These are phyloP conservation scores for Aspergillus sp. DNA, from an alignment of 2,329 filamentous ascomycete species.

Conservation along the genomic window DNA sequence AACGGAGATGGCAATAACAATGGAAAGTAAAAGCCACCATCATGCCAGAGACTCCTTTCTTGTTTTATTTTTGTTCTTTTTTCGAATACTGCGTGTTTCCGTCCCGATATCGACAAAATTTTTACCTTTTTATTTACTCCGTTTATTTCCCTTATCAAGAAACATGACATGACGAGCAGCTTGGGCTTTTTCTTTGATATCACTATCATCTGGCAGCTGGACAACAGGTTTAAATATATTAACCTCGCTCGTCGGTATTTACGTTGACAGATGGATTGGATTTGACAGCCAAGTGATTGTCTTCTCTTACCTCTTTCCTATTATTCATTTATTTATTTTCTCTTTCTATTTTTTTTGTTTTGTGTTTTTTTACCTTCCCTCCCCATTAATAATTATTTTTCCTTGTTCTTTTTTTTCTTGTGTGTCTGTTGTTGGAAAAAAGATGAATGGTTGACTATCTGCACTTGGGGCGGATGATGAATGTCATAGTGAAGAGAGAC, in stretches of 20 bases:
- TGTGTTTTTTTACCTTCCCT: no score
- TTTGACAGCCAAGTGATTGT: background rate
- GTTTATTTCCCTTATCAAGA: no score
- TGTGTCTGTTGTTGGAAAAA: slow-evolving; percentile 1
- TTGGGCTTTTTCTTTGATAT: background rate
- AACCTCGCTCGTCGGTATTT: background rate
- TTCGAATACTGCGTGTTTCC: no score
- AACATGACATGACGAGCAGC: no score
- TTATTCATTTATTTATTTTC: background rate
- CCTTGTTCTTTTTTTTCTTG: background rate
- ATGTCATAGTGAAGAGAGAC: no score
- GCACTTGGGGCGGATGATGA: background rate
- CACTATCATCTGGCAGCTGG: no score
- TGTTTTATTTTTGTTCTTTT: background rate
- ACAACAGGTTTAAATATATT: background rate
- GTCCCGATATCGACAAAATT: no score
- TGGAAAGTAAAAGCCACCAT: slow-evolving; percentile 1
- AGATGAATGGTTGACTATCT: background rate
- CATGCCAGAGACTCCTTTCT: background rate
- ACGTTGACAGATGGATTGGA: no score
- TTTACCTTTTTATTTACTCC: no score
- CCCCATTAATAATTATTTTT: no score
- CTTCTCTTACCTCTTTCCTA: slow-evolving; percentile 1
- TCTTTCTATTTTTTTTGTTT: background rate
- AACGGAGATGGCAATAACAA: slow-evolving; percentile 1